Percentiles rank a stretch among this genome's conserved stretches.
phyloP scores from a whole-genome alignment of 116 monocot genomes.

The Papilionanthe hybrid region DNA sequence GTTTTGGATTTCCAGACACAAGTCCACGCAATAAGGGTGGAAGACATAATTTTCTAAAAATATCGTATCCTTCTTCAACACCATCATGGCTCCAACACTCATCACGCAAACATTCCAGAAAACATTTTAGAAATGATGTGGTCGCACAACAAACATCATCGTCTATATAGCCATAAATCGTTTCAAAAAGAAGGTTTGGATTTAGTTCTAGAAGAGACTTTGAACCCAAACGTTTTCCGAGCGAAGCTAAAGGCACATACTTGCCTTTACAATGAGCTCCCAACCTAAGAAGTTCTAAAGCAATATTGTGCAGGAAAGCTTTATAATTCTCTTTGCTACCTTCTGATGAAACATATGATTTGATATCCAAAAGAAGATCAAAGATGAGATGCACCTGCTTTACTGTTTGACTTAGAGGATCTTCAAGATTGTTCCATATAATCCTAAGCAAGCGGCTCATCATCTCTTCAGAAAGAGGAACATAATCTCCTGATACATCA shows the following conservation, averaged over 20 bases:
- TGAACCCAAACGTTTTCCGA: conserved; percentile 75
- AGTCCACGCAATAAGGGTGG: conserved; percentile 76
- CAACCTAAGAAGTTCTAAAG: conserved; percentile 53
- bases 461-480: conserved; percentile 56
- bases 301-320: conserved; percentile 38
- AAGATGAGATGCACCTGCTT: conserved; percentile 96
- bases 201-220: conserved; percentile 63
- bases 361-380: conserved; percentile 89
- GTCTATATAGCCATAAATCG: conserved; percentile 65
- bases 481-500: conserved; percentile 43
- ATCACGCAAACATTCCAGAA: conserved; percentile 80
- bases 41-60: conserved; percentile 58
- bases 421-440: conserved; percentile 97
- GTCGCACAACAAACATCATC: conserved; percentile 89
- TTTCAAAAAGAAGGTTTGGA: conserved; percentile 65
- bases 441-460: conserved; percentile 56
- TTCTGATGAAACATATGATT: conserved; percentile 33
- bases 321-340: conserved; percentile 24
- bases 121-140: conserved; percentile 92
- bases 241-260: conserved; percentile 85
- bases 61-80: conserved; percentile 70
- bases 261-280: conserved; percentile 88
- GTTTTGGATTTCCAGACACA: conserved; percentile 72
- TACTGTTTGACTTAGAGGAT: conserved; percentile 91
- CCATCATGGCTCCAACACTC: conserved; percentile 88